These are phyloP conservation scores for Phylloporus sp. DNA, from an alignment of 768 basidiomycete species.

Conservation along the genomic window DNA sequence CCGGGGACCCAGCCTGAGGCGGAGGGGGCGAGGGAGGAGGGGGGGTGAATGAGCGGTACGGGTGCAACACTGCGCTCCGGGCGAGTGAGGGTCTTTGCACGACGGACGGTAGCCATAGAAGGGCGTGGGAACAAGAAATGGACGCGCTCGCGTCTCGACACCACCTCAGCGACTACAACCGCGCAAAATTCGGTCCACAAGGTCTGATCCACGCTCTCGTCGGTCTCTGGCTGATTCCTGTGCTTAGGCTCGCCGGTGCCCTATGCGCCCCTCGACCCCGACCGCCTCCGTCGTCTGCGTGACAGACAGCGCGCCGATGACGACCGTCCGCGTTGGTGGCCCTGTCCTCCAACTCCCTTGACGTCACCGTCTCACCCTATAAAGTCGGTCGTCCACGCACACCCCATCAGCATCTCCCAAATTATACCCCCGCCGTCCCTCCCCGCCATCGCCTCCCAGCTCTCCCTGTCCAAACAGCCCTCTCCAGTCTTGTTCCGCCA, in stretches of 20 bases:
- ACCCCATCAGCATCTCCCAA: slow-evolving; percentile 43
- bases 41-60: slow-evolving; percentile 89
- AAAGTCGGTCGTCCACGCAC: slow-evolving; percentile 58
- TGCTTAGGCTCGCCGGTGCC: slow-evolving; percentile 52
- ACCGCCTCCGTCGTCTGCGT: no score
- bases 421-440: slow-evolving; percentile 51
- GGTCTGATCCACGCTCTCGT: slow-evolving; percentile 16
- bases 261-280: no score
- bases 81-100: slow-evolving; percentile 93
- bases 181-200: slow-evolving; percentile 56
- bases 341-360: no score
- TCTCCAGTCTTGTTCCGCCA: slow-evolving; percentile 35
- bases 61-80: slow-evolving; percentile 95
- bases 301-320: no score
- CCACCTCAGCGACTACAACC: slow-evolving; percentile 66
- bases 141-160: slow-evolving; percentile 71
- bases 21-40: slow-evolving; percentile 38
- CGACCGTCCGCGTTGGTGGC: no score
- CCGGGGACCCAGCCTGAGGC: slow-evolving; percentile 35
- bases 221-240: not conserved
- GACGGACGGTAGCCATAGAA: slow-evolving; percentile 67
- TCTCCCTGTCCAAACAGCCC: slow-evolving; percentile 15
- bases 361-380: slow-evolving; percentile 81
- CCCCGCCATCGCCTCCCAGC: slow-evolving; percentile 37
- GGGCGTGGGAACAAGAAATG: no score